A percentile compares a stretch with the other conserved stretches of the same genome.
These are phyloP conservation scores for Glomus cerebriforme DNA, from an alignment of 192 early-diverging fungal species.

Conservation along the genomic window DNA sequence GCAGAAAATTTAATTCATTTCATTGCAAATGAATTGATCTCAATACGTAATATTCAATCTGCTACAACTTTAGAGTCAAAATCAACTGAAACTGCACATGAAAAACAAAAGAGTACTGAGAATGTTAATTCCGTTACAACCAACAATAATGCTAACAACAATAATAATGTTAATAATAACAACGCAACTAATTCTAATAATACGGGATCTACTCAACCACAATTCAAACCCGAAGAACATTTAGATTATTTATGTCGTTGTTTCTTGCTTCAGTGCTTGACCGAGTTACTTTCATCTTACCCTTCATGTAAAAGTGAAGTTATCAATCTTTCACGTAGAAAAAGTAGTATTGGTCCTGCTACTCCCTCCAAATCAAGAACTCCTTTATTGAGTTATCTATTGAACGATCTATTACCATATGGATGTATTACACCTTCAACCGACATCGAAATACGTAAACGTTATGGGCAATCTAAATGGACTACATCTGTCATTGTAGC, in stretches of 20 bases:
- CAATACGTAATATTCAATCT: constrained; percentile 24
- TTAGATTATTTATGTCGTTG: constrained; percentile 45
- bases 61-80: neutral
- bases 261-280: constrained; percentile 83
- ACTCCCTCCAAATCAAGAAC: constrained; percentile 44
- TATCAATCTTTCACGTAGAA: constrained; percentile 57
- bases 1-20: constrained; percentile 58
- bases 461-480: constrained; percentile 67
- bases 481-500: constrained; percentile 66
- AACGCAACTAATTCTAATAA: neutral
- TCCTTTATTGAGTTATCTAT: constrained; percentile 58
- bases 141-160: neutral
- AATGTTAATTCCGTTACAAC: neutral
- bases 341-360: constrained; percentile 33
- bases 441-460: constrained; percentile 54
- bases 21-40: constrained; percentile 56
- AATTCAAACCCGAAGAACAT: constrained; percentile 34
- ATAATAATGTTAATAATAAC: neutral
- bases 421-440: constrained; percentile 43
- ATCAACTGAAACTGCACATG: neutral
- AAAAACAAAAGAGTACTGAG: neutral
- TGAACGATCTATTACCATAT: constrained; percentile 71
- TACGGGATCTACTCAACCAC: constrained; percentile 6
- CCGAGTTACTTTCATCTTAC: constrained; percentile 88
- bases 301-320: constrained; percentile 75